Conservation (phyloP, 345 rosid species). For the Gossypioides kirkii region DNA sequence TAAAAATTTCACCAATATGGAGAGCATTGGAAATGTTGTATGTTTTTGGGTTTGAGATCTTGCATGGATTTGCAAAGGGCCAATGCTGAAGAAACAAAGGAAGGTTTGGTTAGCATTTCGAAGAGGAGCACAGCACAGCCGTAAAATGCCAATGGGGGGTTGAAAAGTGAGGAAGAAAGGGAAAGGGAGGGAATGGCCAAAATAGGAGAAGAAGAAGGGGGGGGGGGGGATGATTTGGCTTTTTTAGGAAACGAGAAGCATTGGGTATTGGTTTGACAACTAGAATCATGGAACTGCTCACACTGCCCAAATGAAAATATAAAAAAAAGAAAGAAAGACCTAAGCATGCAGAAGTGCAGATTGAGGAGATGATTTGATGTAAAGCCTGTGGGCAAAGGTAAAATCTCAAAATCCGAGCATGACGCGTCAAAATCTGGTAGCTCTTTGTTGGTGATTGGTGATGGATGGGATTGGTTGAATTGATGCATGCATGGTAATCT, state of each 20-base stretch:
- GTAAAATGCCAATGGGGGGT: not conserved
- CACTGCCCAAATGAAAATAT: not conserved
- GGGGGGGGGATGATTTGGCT: conserved; percentile 4
- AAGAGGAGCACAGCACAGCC: not conserved
- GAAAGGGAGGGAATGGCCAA: not conserved
- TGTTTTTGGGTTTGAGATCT: not conserved
- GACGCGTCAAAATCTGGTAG: conserved; percentile 38
- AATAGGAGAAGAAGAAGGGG: conserved; percentile 16
- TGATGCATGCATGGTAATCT: conserved; percentile 38
- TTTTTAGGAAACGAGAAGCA: conserved; percentile 5
- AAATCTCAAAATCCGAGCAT: conserved; percentile 40
- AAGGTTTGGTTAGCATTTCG: conserved; percentile 8
- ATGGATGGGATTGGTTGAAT: conserved; percentile 41
- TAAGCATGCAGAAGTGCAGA: conserved; percentile 19
- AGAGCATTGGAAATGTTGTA: not conserved
- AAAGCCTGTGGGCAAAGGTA: conserved; percentile 18
- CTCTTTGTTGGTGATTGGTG: conserved; percentile 20
- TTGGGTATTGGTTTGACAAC: conserved; percentile 10
- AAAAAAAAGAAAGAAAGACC: not conserved
- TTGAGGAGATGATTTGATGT: conserved; percentile 41
- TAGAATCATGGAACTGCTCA: not conserved
- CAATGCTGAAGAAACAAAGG: not conserved
- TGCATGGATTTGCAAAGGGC: conserved; percentile 2
- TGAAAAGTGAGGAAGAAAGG: not conserved
- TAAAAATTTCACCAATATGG: not conserved